Evolutionary conservation across 2,329 filamentous ascomycete genomes (phyloP).

Genomic region (Conoideocrella luteorostrata): DNA sequence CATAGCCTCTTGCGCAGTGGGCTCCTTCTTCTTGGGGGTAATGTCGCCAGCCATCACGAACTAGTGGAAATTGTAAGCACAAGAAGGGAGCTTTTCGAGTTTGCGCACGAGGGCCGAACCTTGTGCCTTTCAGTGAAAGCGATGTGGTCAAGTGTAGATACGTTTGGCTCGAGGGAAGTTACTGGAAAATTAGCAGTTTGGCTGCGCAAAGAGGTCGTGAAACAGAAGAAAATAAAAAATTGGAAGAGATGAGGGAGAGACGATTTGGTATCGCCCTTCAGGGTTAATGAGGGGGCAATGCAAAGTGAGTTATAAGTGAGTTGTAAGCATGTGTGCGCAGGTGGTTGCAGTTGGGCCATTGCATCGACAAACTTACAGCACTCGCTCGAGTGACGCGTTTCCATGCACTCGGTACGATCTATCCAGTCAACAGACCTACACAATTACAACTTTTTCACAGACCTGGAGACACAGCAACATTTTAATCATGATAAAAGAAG

Average conservation of each 20-base stretch:
- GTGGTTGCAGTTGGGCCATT: constrained; percentile 1
- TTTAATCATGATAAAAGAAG: too few relatives aligned
- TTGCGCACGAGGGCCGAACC: too few relatives aligned
- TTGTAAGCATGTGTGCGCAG: not conserved
- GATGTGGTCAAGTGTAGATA: too few relatives aligned
- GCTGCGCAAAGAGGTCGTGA: not conserved
- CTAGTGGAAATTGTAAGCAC: not conserved
- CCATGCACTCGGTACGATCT: too few relatives aligned
- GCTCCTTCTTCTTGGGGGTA: constrained; percentile 25
- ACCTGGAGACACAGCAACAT: too few relatives aligned
- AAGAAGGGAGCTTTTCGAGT: not conserved
- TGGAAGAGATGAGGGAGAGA: not conserved
- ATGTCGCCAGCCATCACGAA: constrained; percentile 23
- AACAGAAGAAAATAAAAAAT: not conserved
- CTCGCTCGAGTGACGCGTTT: not conserved
- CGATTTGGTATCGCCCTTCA: not conserved
- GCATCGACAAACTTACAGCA: not conserved
- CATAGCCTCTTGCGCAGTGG: constrained; percentile 33
- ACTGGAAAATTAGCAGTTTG: too few relatives aligned
- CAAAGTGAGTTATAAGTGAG: constrained; percentile 4
- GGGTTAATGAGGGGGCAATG: not conserved
- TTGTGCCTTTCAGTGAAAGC: too few relatives aligned
- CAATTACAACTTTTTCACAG: too few relatives aligned
- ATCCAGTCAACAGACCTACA: too few relatives aligned
- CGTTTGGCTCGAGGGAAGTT: too few relatives aligned